Evolutionary conservation across 164 flowering plant genomes (phyloP).

Genomic region (Brasenia schreberi): DNA sequence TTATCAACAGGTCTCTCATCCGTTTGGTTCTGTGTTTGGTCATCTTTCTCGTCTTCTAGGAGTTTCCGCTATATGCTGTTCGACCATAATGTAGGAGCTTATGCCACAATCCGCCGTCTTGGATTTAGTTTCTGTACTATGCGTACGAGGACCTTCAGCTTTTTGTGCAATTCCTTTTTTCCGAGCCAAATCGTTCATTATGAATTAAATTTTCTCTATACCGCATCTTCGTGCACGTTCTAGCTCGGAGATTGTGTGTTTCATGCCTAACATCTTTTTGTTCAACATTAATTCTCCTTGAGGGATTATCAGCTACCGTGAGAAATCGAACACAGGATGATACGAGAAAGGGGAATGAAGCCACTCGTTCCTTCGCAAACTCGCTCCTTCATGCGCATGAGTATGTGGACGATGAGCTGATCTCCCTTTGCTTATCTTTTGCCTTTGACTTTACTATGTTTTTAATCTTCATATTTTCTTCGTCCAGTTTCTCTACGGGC

Average conservation of each 20-base stretch:
- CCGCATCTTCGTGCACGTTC: too few relatives aligned
- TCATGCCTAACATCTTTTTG: neutral
- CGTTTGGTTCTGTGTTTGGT: neutral
- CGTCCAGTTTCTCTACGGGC: constrained; percentile 64
- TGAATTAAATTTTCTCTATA: too few relatives aligned
- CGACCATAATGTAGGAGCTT: neutral
- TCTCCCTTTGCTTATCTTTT: neutral
- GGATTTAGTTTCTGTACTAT: too few relatives aligned
- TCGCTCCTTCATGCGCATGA: neutral
- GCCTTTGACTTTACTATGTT: neutral
- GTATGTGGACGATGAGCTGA: neutral
- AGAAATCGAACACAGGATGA: neutral
- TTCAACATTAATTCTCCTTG: too few relatives aligned
- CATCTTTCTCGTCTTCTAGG: neutral
- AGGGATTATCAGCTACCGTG: neutral
- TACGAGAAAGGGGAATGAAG: neutral
- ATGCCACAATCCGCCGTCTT: too few relatives aligned
- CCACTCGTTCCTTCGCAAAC: neutral
- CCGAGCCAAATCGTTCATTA: too few relatives aligned
- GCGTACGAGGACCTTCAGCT: neutral
- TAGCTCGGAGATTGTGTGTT: too few relatives aligned
- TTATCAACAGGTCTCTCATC: neutral
- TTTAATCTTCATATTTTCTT: neutral
- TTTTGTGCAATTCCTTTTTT: too few relatives aligned
- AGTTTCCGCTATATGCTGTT: neutral